phyloP scores from a whole-genome alignment of 2,329 filamentous ascomycete genomes.

The Pseudocercospora eumusae region DNA sequence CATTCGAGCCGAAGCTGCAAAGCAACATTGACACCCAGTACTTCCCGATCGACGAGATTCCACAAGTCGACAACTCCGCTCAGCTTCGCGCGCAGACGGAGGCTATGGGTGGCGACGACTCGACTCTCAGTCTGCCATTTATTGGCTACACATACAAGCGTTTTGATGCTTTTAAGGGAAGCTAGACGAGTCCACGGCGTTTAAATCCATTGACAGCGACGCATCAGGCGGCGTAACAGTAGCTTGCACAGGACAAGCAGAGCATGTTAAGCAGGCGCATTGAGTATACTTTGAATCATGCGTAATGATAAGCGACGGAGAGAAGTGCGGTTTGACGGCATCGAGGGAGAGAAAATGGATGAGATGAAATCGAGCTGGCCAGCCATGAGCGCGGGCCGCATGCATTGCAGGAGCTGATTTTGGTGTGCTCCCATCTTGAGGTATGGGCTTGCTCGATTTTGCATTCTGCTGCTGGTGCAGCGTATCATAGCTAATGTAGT shows the following conservation, averaged over 20 bases:
- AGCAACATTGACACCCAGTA: conserved; percentile 96
- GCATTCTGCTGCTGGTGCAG: conserved; percentile 15
- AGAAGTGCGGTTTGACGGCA: conserved; percentile 1
- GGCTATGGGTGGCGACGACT: conserved; percentile 72
- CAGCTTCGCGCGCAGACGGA: conserved; percentile 80
- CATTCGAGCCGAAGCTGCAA: conserved; percentile 90
- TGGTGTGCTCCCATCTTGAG: conserved; percentile 7
- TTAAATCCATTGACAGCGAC: background rate
- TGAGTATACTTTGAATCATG: conserved; percentile 12
- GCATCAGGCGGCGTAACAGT: conserved; percentile 7
- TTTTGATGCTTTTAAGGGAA: conserved; percentile 67
- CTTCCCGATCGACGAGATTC: conserved; percentile 98
- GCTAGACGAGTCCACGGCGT: conserved; percentile 19
- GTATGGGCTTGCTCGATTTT: background rate
- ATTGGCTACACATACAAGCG: conserved; percentile 98
- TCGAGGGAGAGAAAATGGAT: conserved; percentile 1
- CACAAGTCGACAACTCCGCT: conserved; percentile 91
- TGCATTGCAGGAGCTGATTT: conserved; percentile 9
- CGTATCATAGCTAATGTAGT: conserved; percentile 2
- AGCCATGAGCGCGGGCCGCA: conserved; percentile 11
- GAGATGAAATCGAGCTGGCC: conserved; percentile 1
- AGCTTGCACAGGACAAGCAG: conserved; percentile 8
- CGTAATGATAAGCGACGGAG: conserved; percentile 20
- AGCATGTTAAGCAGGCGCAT: conserved; percentile 14
- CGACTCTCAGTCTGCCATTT: conserved; percentile 94